These are phyloP conservation scores for Fraxinus ornus DNA, from an alignment of 305 asterid genomes.

Conservation along the genomic window DNA sequence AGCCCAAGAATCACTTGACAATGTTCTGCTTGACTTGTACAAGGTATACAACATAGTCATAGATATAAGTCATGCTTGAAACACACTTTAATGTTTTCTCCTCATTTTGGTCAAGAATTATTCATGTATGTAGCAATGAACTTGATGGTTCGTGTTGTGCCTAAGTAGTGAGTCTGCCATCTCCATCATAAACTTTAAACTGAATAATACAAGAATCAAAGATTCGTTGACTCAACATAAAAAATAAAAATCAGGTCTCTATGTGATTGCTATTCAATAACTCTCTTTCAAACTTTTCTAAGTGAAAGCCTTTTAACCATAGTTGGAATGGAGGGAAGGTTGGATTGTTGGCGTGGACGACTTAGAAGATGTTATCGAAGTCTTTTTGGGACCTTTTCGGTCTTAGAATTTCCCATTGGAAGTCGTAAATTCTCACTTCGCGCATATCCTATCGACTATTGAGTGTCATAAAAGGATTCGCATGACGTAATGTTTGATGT, in stretches of 20 bases:
- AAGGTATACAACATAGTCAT: slow-evolving; percentile 50
- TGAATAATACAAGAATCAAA: background rate
- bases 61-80: background rate
- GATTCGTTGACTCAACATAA: too few species aligned
- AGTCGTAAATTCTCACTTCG: background rate
- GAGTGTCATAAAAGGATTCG: background rate
- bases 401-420: background rate
- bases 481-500: background rate
- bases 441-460: background rate
- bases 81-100: background rate
- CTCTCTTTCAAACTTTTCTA: background rate
- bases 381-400: background rate
- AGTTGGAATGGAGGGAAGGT: too few species aligned
- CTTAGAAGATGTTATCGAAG: background rate
- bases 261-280: background rate
- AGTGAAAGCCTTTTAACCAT: background rate
- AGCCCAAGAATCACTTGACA: slow-evolving; percentile 74
- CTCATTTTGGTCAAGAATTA: background rate
- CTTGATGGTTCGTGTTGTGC: background rate
- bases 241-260: background rate
- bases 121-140: background rate
- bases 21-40: slow-evolving; percentile 68
- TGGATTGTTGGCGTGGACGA: too few species aligned
- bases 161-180: background rate
- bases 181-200: background rate